Evolutionary conservation across 345 rosid genomes (phyloP).

Genomic region (rapeseed (Brassica napus)): Da-Ae NC_063440.1:27817001-27817500

Average conservation of each 20-base stretch:
- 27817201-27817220: constrained; percentile 37
- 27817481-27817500: constrained; percentile 1
- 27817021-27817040: constrained; percentile 37
- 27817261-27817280: constrained; percentile 32
- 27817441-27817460: background rate
- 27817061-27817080: constrained; percentile 20
- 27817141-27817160: constrained; percentile 31
- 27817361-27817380: constrained; percentile 39
- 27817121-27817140: constrained; percentile 45
- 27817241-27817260: constrained; percentile 35
- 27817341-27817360: constrained; percentile 33
- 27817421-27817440: constrained; percentile 2
- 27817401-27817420: constrained; percentile 42
- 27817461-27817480: background rate
- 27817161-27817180: background rate
- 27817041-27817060: background rate
- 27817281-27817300: constrained; percentile 27
- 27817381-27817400: constrained; percentile 35
- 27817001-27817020: constrained; percentile 37
- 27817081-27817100: constrained; percentile 32
- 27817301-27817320: constrained; percentile 35
- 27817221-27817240: constrained; percentile 40
- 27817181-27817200: constrained; percentile 41
- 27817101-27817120: constrained; percentile 33
- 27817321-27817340: constrained; percentile 33